phyloP scores from a whole-genome alignment of 257 asterid species.

The Solanum phureja region DNA sequence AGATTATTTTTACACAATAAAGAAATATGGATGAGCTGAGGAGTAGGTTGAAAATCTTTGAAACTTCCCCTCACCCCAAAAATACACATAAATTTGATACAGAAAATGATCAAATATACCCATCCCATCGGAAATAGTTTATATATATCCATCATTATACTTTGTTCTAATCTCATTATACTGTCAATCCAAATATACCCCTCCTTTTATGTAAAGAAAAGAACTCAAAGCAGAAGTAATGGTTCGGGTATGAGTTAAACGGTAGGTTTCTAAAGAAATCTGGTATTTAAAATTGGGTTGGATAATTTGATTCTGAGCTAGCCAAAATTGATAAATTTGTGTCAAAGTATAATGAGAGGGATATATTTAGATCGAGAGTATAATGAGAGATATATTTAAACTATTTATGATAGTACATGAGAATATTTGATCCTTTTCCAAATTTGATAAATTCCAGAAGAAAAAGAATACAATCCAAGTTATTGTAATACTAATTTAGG shows the following conservation, averaged over 20 bases:
- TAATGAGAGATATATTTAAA: too few relatives aligned
- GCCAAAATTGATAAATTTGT: neutral
- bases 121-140: neutral
- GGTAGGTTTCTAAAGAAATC: neutral
- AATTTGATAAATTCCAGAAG: neutral
- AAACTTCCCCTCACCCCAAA: neutral
- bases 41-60: neutral
- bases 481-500: neutral
- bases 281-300: neutral
- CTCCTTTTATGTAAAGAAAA: too few relatives aligned
- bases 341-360: neutral
- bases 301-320: neutral
- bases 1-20: neutral
- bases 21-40: neutral
- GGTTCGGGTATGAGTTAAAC: too few relatives aligned
- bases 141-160: neutral
- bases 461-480: neutral
- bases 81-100: neutral
- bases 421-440: accelerated
- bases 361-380: neutral
- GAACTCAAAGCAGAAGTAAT: too few relatives aligned
- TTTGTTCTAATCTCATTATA: too few relatives aligned
- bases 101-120: neutral
- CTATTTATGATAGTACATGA: neutral
- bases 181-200: neutral